These are phyloP conservation scores for Limtongia smithiae DNA, from an alignment of 805 yeast genomes.

Conservation along the genomic window DNA sequence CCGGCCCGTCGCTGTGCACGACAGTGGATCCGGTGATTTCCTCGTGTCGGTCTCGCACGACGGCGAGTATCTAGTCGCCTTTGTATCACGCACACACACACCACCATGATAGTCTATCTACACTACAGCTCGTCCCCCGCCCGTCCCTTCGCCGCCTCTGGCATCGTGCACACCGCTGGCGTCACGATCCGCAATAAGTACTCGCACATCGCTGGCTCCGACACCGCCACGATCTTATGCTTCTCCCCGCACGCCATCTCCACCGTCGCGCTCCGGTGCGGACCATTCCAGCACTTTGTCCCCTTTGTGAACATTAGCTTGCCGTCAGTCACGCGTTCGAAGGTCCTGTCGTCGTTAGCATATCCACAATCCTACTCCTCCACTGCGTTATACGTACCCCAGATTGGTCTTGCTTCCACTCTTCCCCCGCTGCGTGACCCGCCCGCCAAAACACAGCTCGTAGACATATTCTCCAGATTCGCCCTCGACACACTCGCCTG, in stretches of 20 bases:
- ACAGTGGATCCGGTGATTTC: conserved; percentile 5
- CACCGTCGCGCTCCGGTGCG: conserved; percentile 66
- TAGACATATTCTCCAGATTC: conserved; percentile 70
- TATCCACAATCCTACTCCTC: not conserved
- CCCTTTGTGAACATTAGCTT: conserved; percentile 54
- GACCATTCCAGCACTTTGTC: conserved; percentile 92
- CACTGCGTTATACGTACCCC: conserved; percentile 42
- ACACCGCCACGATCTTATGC: conserved; percentile 56
- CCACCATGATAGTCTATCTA: not conserved
- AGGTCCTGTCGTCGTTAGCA: conserved; percentile 10
- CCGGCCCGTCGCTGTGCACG: not conserved
- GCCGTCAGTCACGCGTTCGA: conserved; percentile 34
- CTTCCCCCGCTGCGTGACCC: conserved; percentile 54
- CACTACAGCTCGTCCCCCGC: conserved; percentile 26
- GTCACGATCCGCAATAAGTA: conserved; percentile 49
- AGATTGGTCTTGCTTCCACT: conserved; percentile 44
- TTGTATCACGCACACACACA: conserved; percentile 8
- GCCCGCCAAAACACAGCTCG: conserved; percentile 55
- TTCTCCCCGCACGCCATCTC: conserved; percentile 63
- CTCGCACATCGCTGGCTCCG: conserved; percentile 86
- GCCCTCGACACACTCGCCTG: conserved; percentile 46
- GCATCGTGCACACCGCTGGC: conserved; percentile 35
- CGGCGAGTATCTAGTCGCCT: conserved; percentile 24
- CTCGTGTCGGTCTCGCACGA: conserved; percentile 24
- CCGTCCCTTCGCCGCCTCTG: conserved; percentile 3